Base-by-base conservation (phyloP, 176 grass and related monocot species). In the Raddia distichophylla region DNA sequence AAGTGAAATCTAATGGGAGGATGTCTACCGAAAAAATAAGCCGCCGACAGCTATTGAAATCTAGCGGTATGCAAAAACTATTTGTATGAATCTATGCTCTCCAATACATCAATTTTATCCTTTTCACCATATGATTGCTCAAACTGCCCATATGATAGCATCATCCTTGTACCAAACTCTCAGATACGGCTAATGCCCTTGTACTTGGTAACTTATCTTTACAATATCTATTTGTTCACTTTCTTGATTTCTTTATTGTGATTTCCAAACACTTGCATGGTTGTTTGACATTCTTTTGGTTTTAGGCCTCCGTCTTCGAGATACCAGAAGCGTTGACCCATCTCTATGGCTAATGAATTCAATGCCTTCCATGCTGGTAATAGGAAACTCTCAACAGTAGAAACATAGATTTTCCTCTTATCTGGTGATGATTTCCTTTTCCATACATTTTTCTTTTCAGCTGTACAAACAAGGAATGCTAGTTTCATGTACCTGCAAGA, bases 301-400 rank as follows among this genome's bases (percentile, higher is more conserved):
- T 45, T 17, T 63, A 98, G 95, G 95, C 40, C 91, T 98, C 74
- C 90, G 96, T 44, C 73, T 94, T 16, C 87, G 96, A 86, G 96
- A 98, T 88, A 93, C 94, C 50, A 90, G 96, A 84, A 98, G 96
- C 3, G 93, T 98, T 35, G 96, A 98, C 52, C 96, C 96, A 18
- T 95, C 96, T 16, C 71, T 98, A 58, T 98, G 96, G 96, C 74
- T 98, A 58, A 90, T 95, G 89, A 98, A 98, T 80, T 98, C 93
- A 67, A 95, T 93, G 89, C 96, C 96, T 84, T 98, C 96, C 56
- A 47, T 98, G 79, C 74, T 98, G 92, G 96, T 98, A 91, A 86
- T 73, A 45, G 5, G 19, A 85, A 59, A 37, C 14, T 48, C 80
- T 15, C 17, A 53, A 34, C 37, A 70, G 19, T 74, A 44, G 63